phyloP scores from a whole-genome alignment of 352 stramenopile species.

The Phytophthora sansomeana region DNA sequence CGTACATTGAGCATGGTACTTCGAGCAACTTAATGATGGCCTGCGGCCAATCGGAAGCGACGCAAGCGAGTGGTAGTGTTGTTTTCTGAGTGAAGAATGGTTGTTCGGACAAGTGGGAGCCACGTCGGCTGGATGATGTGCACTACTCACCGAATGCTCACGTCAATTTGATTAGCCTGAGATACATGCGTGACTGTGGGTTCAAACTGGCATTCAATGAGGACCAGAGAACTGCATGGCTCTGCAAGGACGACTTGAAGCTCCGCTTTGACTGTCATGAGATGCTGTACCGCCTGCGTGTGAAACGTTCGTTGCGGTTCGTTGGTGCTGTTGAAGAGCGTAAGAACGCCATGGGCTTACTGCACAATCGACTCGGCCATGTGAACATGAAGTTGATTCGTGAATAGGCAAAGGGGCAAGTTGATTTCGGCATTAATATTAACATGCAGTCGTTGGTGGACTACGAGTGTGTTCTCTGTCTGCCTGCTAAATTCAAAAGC shows the following conservation, averaged over 20 bases:
- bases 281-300: no score
- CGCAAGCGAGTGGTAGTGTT: constrained; percentile 1
- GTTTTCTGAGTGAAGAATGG: constrained; percentile 6
- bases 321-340: constrained; percentile 3
- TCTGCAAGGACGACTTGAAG: constrained; percentile 5
- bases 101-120: constrained; percentile 8
- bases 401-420: no score
- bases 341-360: constrained; percentile 15
- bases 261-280: constrained; percentile 16
- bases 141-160: constrained; percentile 18
- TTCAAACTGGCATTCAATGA: constrained; percentile 16
- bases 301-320: background rate
- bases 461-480: no score
- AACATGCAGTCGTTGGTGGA: no score
- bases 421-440: no score
- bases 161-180: constrained; percentile 13
- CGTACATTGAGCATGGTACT: constrained; percentile 2
- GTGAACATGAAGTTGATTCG: constrained; percentile 22
- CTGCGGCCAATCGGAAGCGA: background rate
- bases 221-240: constrained; percentile 9
- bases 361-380: constrained; percentile 20
- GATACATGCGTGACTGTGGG: constrained; percentile 16
- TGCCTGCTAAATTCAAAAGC: no score
- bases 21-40: constrained; percentile 10
- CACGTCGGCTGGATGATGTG: constrained; percentile 18